Evolutionary conservation across 352 stramenopile genomes (phyloP).

Genomic region (Phytophthora pini): DNA sequence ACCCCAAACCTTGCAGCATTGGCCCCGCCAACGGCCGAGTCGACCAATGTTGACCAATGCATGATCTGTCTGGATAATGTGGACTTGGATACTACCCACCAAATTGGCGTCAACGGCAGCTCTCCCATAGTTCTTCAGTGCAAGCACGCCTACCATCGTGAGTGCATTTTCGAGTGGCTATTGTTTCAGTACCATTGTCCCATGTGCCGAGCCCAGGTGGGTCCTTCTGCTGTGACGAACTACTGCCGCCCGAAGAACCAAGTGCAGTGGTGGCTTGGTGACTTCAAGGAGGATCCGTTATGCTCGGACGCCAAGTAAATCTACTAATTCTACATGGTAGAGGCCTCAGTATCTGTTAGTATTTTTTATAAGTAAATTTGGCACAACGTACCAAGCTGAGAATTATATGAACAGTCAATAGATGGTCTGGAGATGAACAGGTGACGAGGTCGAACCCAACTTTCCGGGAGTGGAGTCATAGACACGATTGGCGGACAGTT

Average conservation of each 20-base stretch:
- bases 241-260: slow-evolving; percentile 51
- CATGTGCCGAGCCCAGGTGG: slow-evolving; percentile 58
- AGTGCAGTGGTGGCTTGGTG: slow-evolving; percentile 67
- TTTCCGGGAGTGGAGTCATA: too few relatives aligned
- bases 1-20: slow-evolving; percentile 33
- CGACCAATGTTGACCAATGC: slow-evolving; percentile 38
- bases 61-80: slow-evolving; percentile 63
- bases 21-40: slow-evolving; percentile 20
- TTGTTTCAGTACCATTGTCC: slow-evolving; percentile 75
- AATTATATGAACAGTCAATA: too few relatives aligned
- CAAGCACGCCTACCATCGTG: slow-evolving; percentile 70
- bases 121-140: slow-evolving; percentile 61
- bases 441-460: too few relatives aligned
- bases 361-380: too few relatives aligned
- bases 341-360: too few relatives aligned
- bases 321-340: too few relatives aligned
- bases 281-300: slow-evolving; percentile 58
- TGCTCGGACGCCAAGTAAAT: background rate
- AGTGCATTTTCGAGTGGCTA: slow-evolving; percentile 80
- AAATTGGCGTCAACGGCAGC: slow-evolving; percentile 25
- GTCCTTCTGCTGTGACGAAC: slow-evolving; percentile 45
- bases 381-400: too few relatives aligned
- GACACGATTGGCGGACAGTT: too few relatives aligned
- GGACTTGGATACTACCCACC: slow-evolving; percentile 21
- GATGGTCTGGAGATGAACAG: too few relatives aligned